These are phyloP conservation scores for Metschnikowia proteae DNA, from an alignment of 805 yeast genomes.

Conservation along the genomic window DNA sequence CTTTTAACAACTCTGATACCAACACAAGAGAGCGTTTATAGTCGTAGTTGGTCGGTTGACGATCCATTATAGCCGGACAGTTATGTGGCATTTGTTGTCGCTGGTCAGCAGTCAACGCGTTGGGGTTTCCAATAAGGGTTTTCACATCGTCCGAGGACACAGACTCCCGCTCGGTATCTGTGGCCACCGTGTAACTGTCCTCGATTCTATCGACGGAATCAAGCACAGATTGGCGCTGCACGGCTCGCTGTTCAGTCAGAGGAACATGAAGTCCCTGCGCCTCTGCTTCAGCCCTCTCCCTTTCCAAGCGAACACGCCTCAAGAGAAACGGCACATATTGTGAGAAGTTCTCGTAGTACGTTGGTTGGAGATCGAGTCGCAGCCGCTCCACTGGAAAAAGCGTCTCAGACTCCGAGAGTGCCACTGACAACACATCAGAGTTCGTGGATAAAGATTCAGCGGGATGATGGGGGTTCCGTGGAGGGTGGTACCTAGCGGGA, in stretches of 20 bases:
- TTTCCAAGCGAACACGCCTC: slow-evolving; percentile 25
- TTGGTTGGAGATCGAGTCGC: slow-evolving; percentile 32
- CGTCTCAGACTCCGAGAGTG: slow-evolving; percentile 39
- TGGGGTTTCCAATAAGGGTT: slow-evolving; percentile 1
- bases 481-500: neutral
- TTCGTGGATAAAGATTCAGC: neutral
- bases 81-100: neutral
- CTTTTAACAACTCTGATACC: slow-evolving; percentile 33
- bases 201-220: slow-evolving; percentile 1
- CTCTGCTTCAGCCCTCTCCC: slow-evolving; percentile 1
- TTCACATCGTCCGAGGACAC: slow-evolving; percentile 4
- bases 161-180: slow-evolving; percentile 3
- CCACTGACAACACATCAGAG: slow-evolving; percentile 16
- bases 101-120: neutral
- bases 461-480: neutral
- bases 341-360: slow-evolving; percentile 36
- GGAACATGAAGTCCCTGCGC: neutral
- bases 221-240: neutral
- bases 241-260: neutral
- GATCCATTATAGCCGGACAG: slow-evolving; percentile 18
- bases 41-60: slow-evolving; percentile 20
- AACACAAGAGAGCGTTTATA: slow-evolving; percentile 29
- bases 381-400: slow-evolving; percentile 22
- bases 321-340: slow-evolving; percentile 36
- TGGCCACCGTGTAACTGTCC: neutral